Percentiles rank a stretch among this genome's conserved stretches.
Conservation (phyloP, 805 yeast genomes). For the Starmerella sirachaensis region DNA sequence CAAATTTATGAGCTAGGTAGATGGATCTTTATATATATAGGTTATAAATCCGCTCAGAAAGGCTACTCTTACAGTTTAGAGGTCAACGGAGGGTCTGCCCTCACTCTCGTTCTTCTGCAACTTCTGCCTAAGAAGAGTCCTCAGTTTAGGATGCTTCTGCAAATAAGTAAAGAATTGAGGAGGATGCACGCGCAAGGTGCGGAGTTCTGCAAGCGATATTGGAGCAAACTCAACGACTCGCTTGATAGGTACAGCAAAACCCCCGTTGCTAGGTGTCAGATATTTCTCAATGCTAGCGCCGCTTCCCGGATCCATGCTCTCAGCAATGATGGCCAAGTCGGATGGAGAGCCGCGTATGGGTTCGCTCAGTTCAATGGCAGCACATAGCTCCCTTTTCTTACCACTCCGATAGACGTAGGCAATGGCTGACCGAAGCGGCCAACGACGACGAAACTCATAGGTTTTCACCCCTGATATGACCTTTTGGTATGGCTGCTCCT, state of each 20-base stretch:
- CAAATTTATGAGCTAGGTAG: too few relatives aligned
- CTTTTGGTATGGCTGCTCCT: neutral
- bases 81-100: too few relatives aligned
- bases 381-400: neutral
- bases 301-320: neutral
- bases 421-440: neutral
- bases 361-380: neutral
- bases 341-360: neutral
- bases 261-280: neutral
- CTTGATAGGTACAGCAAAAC: neutral
- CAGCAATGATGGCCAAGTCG: neutral
- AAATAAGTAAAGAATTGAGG: neutral
- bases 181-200: neutral
- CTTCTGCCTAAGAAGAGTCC: neutral
- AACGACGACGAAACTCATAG: neutral
- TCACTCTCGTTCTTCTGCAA: too few relatives aligned
- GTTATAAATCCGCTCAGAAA: too few relatives aligned
- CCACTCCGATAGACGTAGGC: neutral
- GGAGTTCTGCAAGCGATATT: neutral
- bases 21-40: too few relatives aligned
- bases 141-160: neutral
- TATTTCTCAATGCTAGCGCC: neutral
- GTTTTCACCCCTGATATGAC: neutral
- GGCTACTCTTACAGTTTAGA: too few relatives aligned
- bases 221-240: neutral